Percentiles rank a stretch among this genome's conserved stretches.
phyloP scores from a whole-genome alignment of 2,329 filamentous ascomycete species.

The Penicillium sp. region DNA sequence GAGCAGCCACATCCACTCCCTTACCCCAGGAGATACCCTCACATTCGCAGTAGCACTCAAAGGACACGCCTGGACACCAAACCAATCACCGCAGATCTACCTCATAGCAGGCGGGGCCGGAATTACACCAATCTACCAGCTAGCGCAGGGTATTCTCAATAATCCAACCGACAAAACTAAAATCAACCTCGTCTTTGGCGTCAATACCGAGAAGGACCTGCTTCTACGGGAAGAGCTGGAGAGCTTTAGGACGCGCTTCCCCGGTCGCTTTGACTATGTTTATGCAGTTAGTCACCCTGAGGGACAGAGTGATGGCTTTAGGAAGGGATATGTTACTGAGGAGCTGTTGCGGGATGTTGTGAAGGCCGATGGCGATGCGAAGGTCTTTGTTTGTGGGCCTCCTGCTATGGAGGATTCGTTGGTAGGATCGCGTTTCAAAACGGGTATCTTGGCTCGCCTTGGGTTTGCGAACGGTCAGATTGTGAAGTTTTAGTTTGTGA shows the following conservation, averaged over 20 bases:
- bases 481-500: conserved; percentile 52
- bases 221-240: conserved; percentile 59
- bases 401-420: conserved; percentile 61
- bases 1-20: conserved; percentile 65
- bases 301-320: conserved; percentile 41
- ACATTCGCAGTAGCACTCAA: conserved; percentile 58
- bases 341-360: conserved; percentile 56
- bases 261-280: conserved; percentile 57
- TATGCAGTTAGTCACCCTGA: conserved; percentile 56
- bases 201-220: conserved; percentile 64
- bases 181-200: conserved; percentile 65
- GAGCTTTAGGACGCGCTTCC: conserved; percentile 50
- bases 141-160: conserved; percentile 61
- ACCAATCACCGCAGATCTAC: conserved; percentile 54
- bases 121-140: conserved; percentile 69
- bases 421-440: conserved; percentile 31
- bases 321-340: conserved; percentile 60
- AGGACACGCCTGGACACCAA: conserved; percentile 56
- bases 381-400: conserved; percentile 70
- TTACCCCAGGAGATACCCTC: conserved; percentile 62
- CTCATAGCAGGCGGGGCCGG: conserved; percentile 71
- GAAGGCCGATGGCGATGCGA: conserved; percentile 45
- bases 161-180: conserved; percentile 63
- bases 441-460: conserved; percentile 57
- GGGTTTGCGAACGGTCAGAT: conserved; percentile 61